These are phyloP conservation scores for Saccharomycopsis capsularis DNA, from an alignment of 805 yeast genomes.

Conservation along the genomic window DNA sequence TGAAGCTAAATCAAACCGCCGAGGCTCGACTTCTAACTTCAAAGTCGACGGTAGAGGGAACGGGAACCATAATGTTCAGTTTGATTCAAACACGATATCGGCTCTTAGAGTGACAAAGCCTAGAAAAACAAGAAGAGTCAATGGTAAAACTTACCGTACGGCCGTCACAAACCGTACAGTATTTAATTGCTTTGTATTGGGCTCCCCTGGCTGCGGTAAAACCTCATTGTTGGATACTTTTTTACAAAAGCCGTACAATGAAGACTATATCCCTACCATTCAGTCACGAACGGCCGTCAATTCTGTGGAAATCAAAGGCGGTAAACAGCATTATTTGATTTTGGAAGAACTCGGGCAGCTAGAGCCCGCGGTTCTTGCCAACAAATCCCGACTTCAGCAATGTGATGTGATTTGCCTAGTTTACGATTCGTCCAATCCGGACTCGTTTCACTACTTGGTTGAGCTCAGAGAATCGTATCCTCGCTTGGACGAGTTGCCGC, in stretches of 20 bases:
- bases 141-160: slow-evolving; percentile 61
- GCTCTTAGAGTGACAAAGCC: slow-evolving; percentile 81
- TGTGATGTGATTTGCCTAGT: slow-evolving; percentile 89
- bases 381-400: slow-evolving; percentile 58
- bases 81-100: slow-evolving; percentile 26
- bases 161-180: slow-evolving; percentile 78
- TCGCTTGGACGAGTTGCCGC: slow-evolving; percentile 59
- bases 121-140: slow-evolving; percentile 58
- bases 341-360: slow-evolving; percentile 85
- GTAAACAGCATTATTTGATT: slow-evolving; percentile 89
- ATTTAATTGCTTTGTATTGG: slow-evolving; percentile 82
- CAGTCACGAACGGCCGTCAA: slow-evolving; percentile 80
- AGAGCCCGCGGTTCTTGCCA: slow-evolving; percentile 75
- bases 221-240: slow-evolving; percentile 79
- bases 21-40: neutral
- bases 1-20: slow-evolving; percentile 35
- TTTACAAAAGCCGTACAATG: slow-evolving; percentile 64
- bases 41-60: slow-evolving; percentile 1
- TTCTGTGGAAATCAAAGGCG: slow-evolving; percentile 88
- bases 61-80: neutral
- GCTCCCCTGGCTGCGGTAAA: slow-evolving; percentile 83
- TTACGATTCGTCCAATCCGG: slow-evolving; percentile 95
- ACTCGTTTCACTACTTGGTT: slow-evolving; percentile 77
- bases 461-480: slow-evolving; percentile 58
- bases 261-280: slow-evolving; percentile 71